Percentiles rank a stretch among this genome's conserved stretches.
These are phyloP conservation scores for Russula virescens DNA, from an alignment of 768 basidiomycete species.

Conservation along the genomic window DNA sequence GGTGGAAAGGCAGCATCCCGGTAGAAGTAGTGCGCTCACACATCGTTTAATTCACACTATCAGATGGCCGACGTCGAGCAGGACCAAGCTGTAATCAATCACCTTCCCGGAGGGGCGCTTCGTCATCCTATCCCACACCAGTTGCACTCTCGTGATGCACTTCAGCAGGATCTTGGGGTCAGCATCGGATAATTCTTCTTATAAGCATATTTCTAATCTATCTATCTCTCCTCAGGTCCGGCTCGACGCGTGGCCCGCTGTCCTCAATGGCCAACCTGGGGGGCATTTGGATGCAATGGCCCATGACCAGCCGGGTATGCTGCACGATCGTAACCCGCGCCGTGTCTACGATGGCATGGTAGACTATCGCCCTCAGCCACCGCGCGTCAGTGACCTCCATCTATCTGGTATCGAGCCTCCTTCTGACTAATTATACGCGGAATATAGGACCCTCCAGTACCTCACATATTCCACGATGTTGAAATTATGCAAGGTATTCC, in stretches of 20 bases:
- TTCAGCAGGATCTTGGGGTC: neutral
- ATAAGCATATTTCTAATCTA: neutral
- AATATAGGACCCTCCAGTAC: neutral
- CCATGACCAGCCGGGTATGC: too few species aligned
- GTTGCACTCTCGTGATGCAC: too few species aligned
- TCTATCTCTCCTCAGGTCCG: neutral
- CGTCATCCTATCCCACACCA: neutral
- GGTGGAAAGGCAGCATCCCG: too few species aligned
- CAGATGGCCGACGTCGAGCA: too few species aligned
- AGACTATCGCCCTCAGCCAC: neutral
- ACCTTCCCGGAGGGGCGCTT: neutral
- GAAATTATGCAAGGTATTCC: neutral
- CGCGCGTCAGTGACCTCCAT: neutral
- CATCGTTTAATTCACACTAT: too few species aligned
- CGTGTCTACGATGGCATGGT: neutral
- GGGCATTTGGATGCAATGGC: too few species aligned
- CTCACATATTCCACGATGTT: neutral
- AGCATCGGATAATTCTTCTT: neutral
- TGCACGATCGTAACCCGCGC: too few species aligned
- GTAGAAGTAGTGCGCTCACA: too few species aligned
- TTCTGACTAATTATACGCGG: neutral
- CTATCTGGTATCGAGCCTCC: neutral
- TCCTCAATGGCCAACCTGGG: too few species aligned
- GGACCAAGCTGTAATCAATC: too few species aligned
- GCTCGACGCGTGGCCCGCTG: too few species aligned